A percentile compares a stretch with the other conserved stretches of the same genome.
Conservation (phyloP, 2,329 filamentous ascomycete species). For the Sarocladium strictum region DNA sequence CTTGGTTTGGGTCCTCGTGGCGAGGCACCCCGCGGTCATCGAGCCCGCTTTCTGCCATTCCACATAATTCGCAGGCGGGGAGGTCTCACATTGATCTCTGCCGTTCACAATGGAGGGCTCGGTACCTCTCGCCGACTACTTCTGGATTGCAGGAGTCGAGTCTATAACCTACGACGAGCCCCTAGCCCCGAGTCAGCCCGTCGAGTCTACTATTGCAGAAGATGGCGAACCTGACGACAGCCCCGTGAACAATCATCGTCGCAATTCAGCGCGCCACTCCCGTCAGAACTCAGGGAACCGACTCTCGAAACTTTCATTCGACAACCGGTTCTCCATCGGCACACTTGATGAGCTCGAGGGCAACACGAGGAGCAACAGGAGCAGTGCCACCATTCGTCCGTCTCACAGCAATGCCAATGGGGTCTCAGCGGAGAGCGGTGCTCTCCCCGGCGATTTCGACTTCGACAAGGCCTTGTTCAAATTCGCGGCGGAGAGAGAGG, state of each 20-base stretch:
- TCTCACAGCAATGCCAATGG: slow-evolving; percentile 22
- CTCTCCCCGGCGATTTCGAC: slow-evolving; percentile 61
- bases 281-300: slow-evolving; percentile 55
- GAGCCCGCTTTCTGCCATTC: neutral
- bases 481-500: slow-evolving; percentile 91
- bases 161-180: slow-evolving; percentile 58
- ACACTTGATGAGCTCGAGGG: slow-evolving; percentile 52
- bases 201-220: slow-evolving; percentile 57
- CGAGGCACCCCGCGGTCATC: neutral
- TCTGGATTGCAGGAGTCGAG: slow-evolving; percentile 70
- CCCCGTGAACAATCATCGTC: slow-evolving; percentile 23
- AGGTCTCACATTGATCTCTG: neutral
- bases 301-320: slow-evolving; percentile 47
- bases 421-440: slow-evolving; percentile 10
- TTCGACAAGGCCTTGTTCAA: slow-evolving; percentile 91
- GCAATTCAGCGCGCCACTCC: slow-evolving; percentile 42
- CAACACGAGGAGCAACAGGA: slow-evolving; percentile 57
- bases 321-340: slow-evolving; percentile 46
- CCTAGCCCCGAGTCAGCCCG: slow-evolving; percentile 21
- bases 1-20: neutral
- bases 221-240: slow-evolving; percentile 51
- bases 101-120: slow-evolving; percentile 47
- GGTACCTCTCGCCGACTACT: slow-evolving; percentile 65
- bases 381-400: slow-evolving; percentile 58
- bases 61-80: neutral